Base-by-base conservation (phyloP, 306 rosid genomes). In the Vachellia collinsii region DNA sequence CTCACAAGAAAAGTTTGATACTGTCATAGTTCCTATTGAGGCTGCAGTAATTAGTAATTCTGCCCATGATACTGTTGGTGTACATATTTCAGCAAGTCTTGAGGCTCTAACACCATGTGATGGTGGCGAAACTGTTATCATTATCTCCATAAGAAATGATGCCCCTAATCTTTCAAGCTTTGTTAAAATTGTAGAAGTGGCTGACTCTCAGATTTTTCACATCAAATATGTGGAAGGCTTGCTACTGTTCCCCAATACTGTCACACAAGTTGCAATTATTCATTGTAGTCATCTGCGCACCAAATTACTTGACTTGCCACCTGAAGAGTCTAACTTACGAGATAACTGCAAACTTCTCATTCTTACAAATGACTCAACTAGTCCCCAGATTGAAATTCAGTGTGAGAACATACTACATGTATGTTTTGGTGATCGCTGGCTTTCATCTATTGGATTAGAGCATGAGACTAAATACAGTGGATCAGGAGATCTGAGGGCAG, bases 21-120 rank as follows among this genome's bases (percentile, higher is more conserved):
- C 86, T 39, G 70, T 95, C 84, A 79, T 91, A 84, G 88, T 95
- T 83, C 97, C 98, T 72, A 85, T 95, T 81, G 97, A 93, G 89
- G 97, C 89, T 50, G 89, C 91, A 85, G 77, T 88, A 37, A 87
- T 83, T 63, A 80, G 82, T 69, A 80, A 51, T 72, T 81, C 80
- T 64, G 79, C 38, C 69, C 7, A 51, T 80, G 88, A 80, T 56
- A 78, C 83, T 70, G 77, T 36, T 74, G 80, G 79, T 77, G 78
- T 84, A 44, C 85, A 83, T 84, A 56, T 91, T 76, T 85, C 91
- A 70, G 92, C 88, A 83, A 89, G 83, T 77, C 90, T 95, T 42
- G 92, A 91, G 81, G 89, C 85, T 82, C 82, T 85, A 65, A 82
- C 77, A 41, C 72, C 89, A 53, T 84, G 79, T 68, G 89, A 91